Evolutionary conservation across 176 grass and related monocot species (phyloP).

Genomic region (Elaeis guineensis): DNA sequence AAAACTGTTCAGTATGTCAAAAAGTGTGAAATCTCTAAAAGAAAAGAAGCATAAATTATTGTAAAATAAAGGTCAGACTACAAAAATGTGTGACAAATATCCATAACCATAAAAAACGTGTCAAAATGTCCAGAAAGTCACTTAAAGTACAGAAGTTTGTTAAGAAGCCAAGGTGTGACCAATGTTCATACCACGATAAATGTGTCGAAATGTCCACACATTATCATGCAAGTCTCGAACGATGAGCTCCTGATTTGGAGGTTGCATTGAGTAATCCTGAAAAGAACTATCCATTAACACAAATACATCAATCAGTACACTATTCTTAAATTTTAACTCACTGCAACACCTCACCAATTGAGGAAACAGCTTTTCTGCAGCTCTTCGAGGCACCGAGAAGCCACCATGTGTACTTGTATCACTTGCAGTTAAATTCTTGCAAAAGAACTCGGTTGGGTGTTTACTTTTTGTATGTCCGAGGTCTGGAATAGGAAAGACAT

Average conservation of each 20-base stretch:
- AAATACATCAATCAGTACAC: no score
- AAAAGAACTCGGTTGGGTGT: conserved; percentile 85
- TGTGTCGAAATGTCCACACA: conserved; percentile 98
- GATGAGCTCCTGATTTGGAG: conserved; percentile 88
- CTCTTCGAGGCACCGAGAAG: conserved; percentile 88
- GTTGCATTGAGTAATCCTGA: conserved; percentile 94
- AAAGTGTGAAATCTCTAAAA: no score
- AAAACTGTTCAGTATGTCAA: no score
- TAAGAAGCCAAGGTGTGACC: not conserved
- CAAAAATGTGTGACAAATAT: not conserved
- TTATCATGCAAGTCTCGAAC: conserved; percentile 95
- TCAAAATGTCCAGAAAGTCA: conserved; percentile 68
- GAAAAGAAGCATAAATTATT: no score
- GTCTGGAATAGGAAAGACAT: conserved; percentile 78
- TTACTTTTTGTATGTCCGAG: conserved; percentile 77
- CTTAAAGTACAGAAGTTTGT: no score
- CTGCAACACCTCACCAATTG: conserved; percentile 43
- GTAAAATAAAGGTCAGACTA: no score
- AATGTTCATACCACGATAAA: conserved; percentile 84
- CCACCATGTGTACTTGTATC: conserved; percentile 96
- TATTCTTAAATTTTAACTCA: not conserved
- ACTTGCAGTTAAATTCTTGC: conserved; percentile 89
- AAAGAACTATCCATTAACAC: not conserved
- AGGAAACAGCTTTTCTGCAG: conserved; percentile 96
- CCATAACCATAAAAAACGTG: conserved; percentile 97